These are phyloP conservation scores for Macroventuria anomochaeta DNA, from an alignment of 2,329 filamentous ascomycete genomes.

Conservation along the genomic window DNA sequence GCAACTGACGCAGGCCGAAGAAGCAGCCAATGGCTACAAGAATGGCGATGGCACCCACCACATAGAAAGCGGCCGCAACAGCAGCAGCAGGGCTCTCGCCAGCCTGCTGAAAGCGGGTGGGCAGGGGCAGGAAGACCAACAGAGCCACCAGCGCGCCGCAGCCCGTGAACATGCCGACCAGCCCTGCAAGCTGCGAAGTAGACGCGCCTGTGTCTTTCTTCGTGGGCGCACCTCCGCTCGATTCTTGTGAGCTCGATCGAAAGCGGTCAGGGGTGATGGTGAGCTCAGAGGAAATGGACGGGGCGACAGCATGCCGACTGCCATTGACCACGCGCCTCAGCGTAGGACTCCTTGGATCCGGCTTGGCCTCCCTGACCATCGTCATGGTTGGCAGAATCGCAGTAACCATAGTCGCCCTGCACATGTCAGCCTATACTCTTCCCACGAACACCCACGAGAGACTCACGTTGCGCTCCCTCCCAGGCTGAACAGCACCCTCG, in stretches of 20 bases:
- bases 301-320: constrained; percentile 64
- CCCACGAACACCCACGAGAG: neutral
- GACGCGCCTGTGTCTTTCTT: constrained; percentile 47
- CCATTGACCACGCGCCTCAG: constrained; percentile 39
- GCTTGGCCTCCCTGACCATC: constrained; percentile 32
- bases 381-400: constrained; percentile 82
- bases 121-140: constrained; percentile 82
- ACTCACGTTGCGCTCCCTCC: constrained; percentile 84
- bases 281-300: constrained; percentile 74
- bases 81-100: constrained; percentile 77
- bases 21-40: constrained; percentile 76
- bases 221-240: constrained; percentile 11
- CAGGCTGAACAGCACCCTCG: constrained; percentile 84
- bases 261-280: constrained; percentile 72
- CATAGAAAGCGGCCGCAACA: constrained; percentile 84
- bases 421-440: constrained; percentile 17
- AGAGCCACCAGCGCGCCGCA: constrained; percentile 89
- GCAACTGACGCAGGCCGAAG: constrained; percentile 71
- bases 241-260: constrained; percentile 42
- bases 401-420: constrained; percentile 87
- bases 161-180: constrained; percentile 91
- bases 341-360: constrained; percentile 35
- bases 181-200: constrained; percentile 76
- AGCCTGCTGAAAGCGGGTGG: constrained; percentile 75
- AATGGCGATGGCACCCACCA: constrained; percentile 77